These are phyloP conservation scores for Emergomyces pasteurianus DNA, from an alignment of 2,329 filamentous ascomycete genomes.

Conservation along the genomic window DNA sequence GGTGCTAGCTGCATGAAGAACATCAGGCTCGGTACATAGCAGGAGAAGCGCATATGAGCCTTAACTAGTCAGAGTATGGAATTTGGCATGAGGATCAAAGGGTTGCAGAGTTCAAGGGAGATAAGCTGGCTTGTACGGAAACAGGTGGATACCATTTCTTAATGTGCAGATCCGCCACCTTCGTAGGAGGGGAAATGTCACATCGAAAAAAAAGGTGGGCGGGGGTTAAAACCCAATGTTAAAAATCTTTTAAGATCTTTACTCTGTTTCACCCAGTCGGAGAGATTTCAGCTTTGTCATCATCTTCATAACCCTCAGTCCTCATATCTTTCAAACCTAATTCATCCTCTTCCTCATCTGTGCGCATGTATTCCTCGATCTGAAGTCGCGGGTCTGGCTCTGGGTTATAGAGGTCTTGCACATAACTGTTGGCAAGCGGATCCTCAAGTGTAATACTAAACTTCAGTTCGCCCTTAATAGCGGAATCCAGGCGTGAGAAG, in stretches of 20 bases:
- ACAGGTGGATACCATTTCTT: neutral
- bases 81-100: neutral
- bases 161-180: neutral
- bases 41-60: neutral
- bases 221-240: neutral
- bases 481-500: conserved; percentile 62
- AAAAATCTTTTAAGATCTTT: neutral
- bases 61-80: neutral
- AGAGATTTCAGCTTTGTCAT: conserved; percentile 17
- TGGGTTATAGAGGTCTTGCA: conserved; percentile 71
- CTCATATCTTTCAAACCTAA: conserved; percentile 88
- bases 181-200: neutral
- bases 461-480: conserved; percentile 65
- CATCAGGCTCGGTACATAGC: neutral
- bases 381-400: conserved; percentile 76
- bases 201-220: neutral
- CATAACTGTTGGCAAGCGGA: conserved; percentile 82
- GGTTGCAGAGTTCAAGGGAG: neutral
- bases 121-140: neutral
- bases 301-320: conserved; percentile 68
- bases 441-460: conserved; percentile 80
- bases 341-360: conserved; percentile 86
- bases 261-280: neutral
- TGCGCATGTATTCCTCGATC: conserved; percentile 71
- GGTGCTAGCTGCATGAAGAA: neutral